Evolutionary conservation across 1,284 basidiomycete genomes (phyloP), one percentile per base, ranked within the genome.

Genomic region (Sanghuangporus baumii): DNA sequence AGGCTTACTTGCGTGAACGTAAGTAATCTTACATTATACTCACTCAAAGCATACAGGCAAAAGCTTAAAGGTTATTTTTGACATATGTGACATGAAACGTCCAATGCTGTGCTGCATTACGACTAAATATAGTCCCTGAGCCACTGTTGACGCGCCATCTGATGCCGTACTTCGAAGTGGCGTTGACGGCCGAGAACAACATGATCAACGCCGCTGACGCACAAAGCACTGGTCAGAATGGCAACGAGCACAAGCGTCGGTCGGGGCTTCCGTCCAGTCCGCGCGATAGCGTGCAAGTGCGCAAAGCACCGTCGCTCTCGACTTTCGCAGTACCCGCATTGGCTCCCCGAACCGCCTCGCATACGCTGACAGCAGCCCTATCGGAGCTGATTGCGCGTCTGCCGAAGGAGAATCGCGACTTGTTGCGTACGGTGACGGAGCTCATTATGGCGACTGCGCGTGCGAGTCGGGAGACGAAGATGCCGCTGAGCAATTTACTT

Each of bases 401-500:
- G 0, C 91, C 90, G 0, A 73, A 72, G 61, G 89, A 89, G 72
- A 92, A 92, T 66, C 79, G 83, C 37, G 89, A 91, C 69, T 75
- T 93, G 37, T 75, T 92, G 55, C 78, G 81, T 61, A 92, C 90
- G 1, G 83, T 92, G 26, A 80, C 83, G 14, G 88, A 92, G 62
- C 76, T 93, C 47, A 88, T 93, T 68, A 83, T 80, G 59, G 83
- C 80, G 46, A 91, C 89, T 1, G 84, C 87, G 0, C 77, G 76
- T 60, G 79, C 80, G 61, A 80, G 79, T 67, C 81, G 79, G 66
- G 82, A 84, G 70, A 94, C 90, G 40, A 91, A 90, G 77, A 94
- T 94, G 91, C 89, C 90, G 1, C 71, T 94, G 67, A 88, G 86
- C 71, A 94, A 94, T 70, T 72, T 94, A 66, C 74, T 93, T 31